Conservation (phyloP, 108 stramenopile species). For the Discostella pseudostelligera region DNA sequence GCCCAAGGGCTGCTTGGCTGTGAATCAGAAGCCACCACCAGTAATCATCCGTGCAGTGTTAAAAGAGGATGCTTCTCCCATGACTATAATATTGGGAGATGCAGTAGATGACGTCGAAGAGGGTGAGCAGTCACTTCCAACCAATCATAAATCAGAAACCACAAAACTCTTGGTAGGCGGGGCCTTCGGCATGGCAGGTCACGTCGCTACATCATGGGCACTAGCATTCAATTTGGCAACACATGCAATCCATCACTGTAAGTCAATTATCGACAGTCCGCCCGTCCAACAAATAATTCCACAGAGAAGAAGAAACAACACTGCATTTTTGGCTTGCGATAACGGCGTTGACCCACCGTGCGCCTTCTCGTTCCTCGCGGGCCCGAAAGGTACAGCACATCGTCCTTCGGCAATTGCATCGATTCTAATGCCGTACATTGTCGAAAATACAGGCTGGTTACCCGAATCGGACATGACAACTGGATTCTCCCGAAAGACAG, state of each 20-base stretch:
- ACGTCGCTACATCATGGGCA: constrained; percentile 41
- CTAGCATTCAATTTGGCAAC: constrained; percentile 41
- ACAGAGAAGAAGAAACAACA: constrained; percentile 5
- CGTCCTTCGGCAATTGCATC: constrained; percentile 32
- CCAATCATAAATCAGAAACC: constrained; percentile 1
- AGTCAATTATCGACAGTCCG: constrained; percentile 5
- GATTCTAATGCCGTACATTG: constrained; percentile 30
- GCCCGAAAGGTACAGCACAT: constrained; percentile 40
- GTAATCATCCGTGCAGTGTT: constrained; percentile 33
- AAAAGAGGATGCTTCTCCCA: constrained; percentile 13
- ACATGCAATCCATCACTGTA: constrained; percentile 34
- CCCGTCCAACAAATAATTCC: not conserved
- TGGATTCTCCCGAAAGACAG: constrained; percentile 48
- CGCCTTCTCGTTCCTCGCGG: constrained; percentile 47
- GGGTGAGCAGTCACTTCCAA: constrained; percentile 28
- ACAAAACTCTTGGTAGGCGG: constrained; percentile 14
- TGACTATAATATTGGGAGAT: constrained; percentile 37
- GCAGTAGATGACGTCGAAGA: constrained; percentile 46
- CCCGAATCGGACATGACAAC: constrained; percentile 48
- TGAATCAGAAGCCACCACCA: constrained; percentile 42
- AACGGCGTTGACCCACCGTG: constrained; percentile 42
- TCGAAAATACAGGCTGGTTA: constrained; percentile 51
- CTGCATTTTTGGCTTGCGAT: constrained; percentile 17
- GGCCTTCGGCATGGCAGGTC: constrained; percentile 54
- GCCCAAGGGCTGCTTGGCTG: constrained; percentile 22